Conservation (phyloP, 371 early-diverging fungal genomes). For the Ordospora colligata region DNA sequence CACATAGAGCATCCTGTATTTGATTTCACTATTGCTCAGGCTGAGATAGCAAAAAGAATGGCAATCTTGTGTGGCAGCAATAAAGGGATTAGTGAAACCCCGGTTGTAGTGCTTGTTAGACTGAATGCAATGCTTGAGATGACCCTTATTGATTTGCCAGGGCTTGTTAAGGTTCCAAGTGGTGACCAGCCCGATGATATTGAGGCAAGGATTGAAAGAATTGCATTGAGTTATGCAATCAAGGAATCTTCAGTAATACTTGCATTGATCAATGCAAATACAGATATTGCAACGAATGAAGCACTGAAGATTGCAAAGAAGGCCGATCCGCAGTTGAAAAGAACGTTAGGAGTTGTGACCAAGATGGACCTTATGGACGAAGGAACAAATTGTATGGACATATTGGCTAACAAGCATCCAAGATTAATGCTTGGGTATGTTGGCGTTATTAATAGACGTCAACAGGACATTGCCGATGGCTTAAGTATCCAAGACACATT, state of each 20-base stretch:
- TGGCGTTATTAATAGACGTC: conserved; percentile 85
- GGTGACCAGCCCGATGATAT: conserved; percentile 80
- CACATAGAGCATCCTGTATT: conserved; percentile 32
- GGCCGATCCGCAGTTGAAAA: conserved; percentile 77
- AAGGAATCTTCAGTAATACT: conserved; percentile 80
- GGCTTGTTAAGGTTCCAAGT: conserved; percentile 70
- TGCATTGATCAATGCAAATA: conserved; percentile 90
- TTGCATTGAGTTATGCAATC: conserved; percentile 79
- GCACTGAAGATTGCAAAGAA: conserved; percentile 82
- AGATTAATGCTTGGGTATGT: conserved; percentile 86
- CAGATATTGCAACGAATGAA: conserved; percentile 93
- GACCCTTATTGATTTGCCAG: conserved; percentile 90
- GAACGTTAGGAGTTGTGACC: conserved; percentile 94
- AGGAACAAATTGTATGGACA: conserved; percentile 64
- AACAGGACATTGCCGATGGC: conserved; percentile 61
- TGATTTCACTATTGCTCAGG: conserved; percentile 69
- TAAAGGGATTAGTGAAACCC: conserved; percentile 64
- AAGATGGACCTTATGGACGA: conserved; percentile 92
- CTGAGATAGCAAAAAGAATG: conserved; percentile 65
- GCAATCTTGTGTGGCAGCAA: conserved; percentile 75
- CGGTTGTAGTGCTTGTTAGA: conserved; percentile 81
- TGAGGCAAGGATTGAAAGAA: conserved; percentile 77
- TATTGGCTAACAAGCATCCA: conserved; percentile 73
- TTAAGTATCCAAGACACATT: conserved; percentile 9
- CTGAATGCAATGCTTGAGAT: conserved; percentile 84